Evolutionary conservation across 768 basidiomycete genomes (phyloP).

Genomic region (Candolleomyces efflorescens): DNA sequence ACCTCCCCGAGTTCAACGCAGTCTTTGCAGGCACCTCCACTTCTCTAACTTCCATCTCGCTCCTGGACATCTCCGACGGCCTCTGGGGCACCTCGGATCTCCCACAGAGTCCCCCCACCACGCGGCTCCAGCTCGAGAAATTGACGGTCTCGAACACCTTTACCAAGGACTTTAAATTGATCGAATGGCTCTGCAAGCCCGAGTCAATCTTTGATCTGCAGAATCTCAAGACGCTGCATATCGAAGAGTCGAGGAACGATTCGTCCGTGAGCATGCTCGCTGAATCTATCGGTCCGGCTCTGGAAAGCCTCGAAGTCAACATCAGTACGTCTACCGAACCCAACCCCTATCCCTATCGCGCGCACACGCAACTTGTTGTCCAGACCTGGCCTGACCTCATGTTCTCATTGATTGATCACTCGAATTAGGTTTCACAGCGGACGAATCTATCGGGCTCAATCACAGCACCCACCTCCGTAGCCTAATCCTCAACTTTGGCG

Average conservation of each 20-base stretch:
- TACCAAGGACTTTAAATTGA: conserved; percentile 7
- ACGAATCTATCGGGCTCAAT: conserved; percentile 1
- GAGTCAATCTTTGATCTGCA: conserved; percentile 8
- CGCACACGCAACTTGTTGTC: not conserved
- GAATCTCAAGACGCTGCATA: conserved; percentile 3
- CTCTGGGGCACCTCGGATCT: conserved; percentile 3
- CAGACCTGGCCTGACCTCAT: not conserved
- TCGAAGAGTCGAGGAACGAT: conserved; percentile 9
- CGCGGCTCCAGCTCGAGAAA: conserved; percentile 2
- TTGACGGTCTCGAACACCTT: conserved; percentile 10
- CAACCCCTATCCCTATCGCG: not conserved
- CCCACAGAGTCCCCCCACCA: not conserved
- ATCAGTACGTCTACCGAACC: not conserved
- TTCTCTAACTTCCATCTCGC: conserved; percentile 1
- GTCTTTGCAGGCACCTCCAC: not conserved
- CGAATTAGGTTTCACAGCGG: conserved; percentile 1
- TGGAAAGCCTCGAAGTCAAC: conserved; percentile 8
- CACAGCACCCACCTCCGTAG: not conserved
- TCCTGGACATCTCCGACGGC: conserved; percentile 8
- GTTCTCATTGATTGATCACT: too few relatives aligned
- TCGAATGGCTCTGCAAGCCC: conserved; percentile 10
- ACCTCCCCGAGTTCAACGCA: conserved; percentile 3
- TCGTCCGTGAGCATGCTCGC: conserved; percentile 1
- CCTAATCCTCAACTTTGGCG: conserved; percentile 5
- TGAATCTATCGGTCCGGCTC: not conserved